These are phyloP conservation scores for Peronosclerospora sorghi DNA, from an alignment of 352 stramenopile genomes.

Conservation along the genomic window DNA sequence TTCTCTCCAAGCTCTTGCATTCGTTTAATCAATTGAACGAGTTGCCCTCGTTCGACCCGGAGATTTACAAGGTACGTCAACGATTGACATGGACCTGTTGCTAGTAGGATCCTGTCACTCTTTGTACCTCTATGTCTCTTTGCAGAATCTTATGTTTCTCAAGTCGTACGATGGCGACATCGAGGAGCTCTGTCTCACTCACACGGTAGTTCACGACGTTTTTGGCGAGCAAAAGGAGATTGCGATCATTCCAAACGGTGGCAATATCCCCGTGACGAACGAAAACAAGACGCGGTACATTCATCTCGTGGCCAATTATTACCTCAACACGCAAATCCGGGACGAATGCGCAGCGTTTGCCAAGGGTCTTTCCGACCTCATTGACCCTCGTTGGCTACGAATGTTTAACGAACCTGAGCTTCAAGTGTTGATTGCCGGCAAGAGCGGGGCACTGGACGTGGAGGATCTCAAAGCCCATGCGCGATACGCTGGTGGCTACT, in stretches of 20 bases:
- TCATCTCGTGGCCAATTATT: slow-evolving; percentile 92
- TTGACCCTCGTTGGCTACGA: slow-evolving; percentile 86
- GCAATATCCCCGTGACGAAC: slow-evolving; percentile 83
- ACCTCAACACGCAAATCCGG: slow-evolving; percentile 89
- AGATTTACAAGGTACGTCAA: slow-evolving; percentile 89
- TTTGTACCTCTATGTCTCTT: no score
- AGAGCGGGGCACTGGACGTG: slow-evolving; percentile 43
- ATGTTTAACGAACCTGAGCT: slow-evolving; percentile 96
- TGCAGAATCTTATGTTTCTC: slow-evolving; percentile 91
- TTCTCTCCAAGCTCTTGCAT: slow-evolving; percentile 88
- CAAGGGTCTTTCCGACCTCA: slow-evolving; percentile 86
- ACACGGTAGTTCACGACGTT: slow-evolving; percentile 84
- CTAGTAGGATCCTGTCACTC: no score
- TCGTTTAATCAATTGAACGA: slow-evolving; percentile 77
- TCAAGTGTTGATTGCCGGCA: slow-evolving; percentile 89
- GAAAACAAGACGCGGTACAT: slow-evolving; percentile 93
- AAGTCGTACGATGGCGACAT: slow-evolving; percentile 92
- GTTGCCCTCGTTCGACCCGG: slow-evolving; percentile 85
- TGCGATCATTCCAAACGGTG: slow-evolving; percentile 85
- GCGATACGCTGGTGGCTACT: slow-evolving; percentile 90
- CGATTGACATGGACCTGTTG: no score
- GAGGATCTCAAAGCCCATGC: slow-evolving; percentile 85
- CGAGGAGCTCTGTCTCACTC: slow-evolving; percentile 85
- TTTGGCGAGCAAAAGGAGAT: slow-evolving; percentile 75
- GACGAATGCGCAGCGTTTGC: slow-evolving; percentile 91